phyloP scores from a whole-genome alignment of 73 alveolate species.

The Paramecium bursaria region DNA sequence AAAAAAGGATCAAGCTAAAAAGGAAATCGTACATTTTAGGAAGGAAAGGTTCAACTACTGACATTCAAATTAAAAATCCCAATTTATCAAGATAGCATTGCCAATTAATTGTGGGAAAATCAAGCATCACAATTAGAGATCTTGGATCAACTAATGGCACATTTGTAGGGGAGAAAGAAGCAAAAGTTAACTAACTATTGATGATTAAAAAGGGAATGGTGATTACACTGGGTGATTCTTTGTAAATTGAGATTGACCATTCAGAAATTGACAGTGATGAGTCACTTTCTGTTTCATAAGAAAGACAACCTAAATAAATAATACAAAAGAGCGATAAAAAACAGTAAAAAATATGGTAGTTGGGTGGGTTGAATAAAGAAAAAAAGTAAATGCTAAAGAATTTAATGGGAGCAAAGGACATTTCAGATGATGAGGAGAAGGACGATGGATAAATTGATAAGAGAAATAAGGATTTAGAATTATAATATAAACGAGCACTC shows the following conservation, averaged over 20 bases:
- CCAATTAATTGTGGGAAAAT: constrained; percentile 47
- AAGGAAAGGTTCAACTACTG: constrained; percentile 15
- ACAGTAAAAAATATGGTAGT: constrained; percentile 35
- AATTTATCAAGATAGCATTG: constrained; percentile 13
- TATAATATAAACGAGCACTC: constrained; percentile 25
- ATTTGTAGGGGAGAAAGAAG: background rate
- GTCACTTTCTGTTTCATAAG: constrained; percentile 3
- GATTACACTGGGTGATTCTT: constrained; percentile 25
- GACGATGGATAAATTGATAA: constrained; percentile 16
- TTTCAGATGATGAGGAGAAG: constrained; percentile 52
- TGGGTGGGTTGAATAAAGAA: constrained; percentile 55
- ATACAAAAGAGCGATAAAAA: background rate
- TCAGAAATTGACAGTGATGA: constrained; percentile 28
- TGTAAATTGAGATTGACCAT: background rate
- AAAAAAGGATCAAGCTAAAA: constrained; percentile 14
- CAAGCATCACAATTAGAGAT: constrained; percentile 24
- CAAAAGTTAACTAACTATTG: background rate
- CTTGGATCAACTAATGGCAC: constrained; percentile 51
- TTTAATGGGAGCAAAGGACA: constrained; percentile 44
- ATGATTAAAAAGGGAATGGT: constrained; percentile 21
- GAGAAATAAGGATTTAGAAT: constrained; percentile 38
- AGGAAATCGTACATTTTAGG: constrained; percentile 29
- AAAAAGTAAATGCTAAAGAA: constrained; percentile 1
- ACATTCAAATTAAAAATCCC: background rate
- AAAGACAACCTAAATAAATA: background rate